A percentile compares a stretch with the other conserved stretches of the same genome.
These are phyloP conservation scores for Boletus sensibilis DNA, from an alignment of 768 basidiomycete genomes.

Conservation along the genomic window DNA sequence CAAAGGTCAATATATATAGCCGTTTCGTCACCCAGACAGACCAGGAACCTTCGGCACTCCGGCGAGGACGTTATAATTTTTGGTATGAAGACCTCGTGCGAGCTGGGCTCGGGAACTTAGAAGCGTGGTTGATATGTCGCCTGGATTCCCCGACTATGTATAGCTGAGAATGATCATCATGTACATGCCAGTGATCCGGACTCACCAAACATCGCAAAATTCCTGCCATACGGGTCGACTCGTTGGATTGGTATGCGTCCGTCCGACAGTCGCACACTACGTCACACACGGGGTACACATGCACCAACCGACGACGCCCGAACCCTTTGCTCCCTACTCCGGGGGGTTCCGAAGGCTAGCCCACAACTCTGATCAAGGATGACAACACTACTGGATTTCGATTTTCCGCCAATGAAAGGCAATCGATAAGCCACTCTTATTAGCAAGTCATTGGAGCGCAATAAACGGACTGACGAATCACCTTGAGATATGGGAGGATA, in stretches of 20 bases:
- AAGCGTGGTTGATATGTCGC: neutral
- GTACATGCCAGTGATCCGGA: neutral
- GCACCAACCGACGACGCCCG: conserved; percentile 4
- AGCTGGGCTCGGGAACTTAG: neutral
- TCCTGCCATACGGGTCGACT: neutral
- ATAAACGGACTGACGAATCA: no score
- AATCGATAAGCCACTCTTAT: neutral
- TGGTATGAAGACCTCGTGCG: neutral
- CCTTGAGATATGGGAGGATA: neutral
- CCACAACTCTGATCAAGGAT: neutral
- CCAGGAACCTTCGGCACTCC: conserved; percentile 2
- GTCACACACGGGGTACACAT: neutral
- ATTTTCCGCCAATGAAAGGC: neutral
- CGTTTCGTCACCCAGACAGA: neutral
- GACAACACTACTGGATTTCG: neutral
- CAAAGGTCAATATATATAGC: neutral
- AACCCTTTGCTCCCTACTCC: neutral
- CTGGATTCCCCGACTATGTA: neutral
- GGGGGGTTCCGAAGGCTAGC: conserved; percentile 1
- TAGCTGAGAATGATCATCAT: neutral
- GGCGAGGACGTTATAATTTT: neutral
- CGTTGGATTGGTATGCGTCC: neutral
- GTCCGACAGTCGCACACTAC: neutral
- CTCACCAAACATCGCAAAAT: conserved; percentile 8
- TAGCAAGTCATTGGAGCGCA: neutral